phyloP scores from a whole-genome alignment of 257 asterid species.

The Fraxinus quadrangulata region DNA sequence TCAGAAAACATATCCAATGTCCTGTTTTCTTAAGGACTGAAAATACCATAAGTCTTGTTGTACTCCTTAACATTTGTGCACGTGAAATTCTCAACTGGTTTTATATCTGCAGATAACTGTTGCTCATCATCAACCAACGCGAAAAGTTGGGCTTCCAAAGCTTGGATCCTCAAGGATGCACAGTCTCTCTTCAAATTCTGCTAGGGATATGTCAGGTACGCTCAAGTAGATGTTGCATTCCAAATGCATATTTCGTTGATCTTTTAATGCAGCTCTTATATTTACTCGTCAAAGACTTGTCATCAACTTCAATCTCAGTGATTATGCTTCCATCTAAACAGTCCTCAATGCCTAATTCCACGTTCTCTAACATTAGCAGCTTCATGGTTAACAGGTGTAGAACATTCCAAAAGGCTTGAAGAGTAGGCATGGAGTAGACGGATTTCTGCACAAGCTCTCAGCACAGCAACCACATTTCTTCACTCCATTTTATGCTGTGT shows the following conservation, averaged over 20 bases:
- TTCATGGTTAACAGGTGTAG: constrained; percentile 39
- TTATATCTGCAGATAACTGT: constrained; percentile 24
- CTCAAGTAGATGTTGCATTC: neutral
- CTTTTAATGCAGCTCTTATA: constrained; percentile 31
- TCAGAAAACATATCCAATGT: constrained; percentile 25
- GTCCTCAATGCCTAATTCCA: constrained; percentile 42
- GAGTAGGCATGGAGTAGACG: too few relatives aligned
- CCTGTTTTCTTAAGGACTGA: constrained; percentile 17
- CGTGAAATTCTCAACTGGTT: constrained; percentile 15
- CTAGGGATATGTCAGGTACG: constrained; percentile 31
- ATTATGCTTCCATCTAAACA: constrained; percentile 54
- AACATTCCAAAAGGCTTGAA: neutral
- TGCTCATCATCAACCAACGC: constrained; percentile 36
- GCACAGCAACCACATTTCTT: too few relatives aligned
- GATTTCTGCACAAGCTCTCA: too few relatives aligned
- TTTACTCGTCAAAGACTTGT: constrained; percentile 34
- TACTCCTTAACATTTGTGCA: constrained; percentile 22
- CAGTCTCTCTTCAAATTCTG: constrained; percentile 65
- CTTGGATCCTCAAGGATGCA: constrained; percentile 58
- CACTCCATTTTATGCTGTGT: too few relatives aligned
- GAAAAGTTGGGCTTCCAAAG: constrained; percentile 57
- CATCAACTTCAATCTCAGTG: constrained; percentile 43
- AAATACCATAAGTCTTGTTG: neutral
- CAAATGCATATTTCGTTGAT: constrained; percentile 28
- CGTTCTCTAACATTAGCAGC: constrained; percentile 35